phyloP scores from a whole-genome alignment of 257 asterid species.

The Solanum tacnaense region DNA sequence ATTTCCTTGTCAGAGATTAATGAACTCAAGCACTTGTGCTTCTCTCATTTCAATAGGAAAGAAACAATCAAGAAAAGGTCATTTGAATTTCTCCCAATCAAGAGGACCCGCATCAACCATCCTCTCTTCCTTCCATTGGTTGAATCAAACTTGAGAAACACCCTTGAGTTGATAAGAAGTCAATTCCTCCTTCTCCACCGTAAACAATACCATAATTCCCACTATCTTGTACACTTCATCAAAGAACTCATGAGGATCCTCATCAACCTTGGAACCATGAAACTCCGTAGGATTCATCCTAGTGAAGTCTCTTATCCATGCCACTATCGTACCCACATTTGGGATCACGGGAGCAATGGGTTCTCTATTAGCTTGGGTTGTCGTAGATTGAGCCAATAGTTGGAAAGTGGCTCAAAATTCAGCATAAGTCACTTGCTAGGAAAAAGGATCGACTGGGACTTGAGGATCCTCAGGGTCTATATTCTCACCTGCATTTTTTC shows the following conservation, averaged over 20 bases:
- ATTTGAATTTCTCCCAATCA: background rate
- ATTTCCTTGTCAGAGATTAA: too few species aligned
- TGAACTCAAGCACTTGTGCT: background rate
- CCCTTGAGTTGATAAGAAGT: background rate
- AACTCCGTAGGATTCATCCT: background rate
- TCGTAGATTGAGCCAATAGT: background rate
- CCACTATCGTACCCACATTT: background rate
- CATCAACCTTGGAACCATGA: background rate
- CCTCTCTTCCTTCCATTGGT: background rate
- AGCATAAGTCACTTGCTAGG: background rate
- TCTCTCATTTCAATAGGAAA: background rate
- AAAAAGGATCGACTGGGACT: background rate
- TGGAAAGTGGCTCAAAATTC: background rate
- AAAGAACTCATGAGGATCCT: background rate
- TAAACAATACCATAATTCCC: background rate
- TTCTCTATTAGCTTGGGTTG: background rate
- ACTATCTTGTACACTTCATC: background rate
- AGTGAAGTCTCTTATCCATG: background rate
- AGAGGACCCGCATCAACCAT: background rate
- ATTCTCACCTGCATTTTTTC: background rate
- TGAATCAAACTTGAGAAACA: background rate
- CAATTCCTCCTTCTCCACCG: background rate
- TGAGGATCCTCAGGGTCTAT: background rate
- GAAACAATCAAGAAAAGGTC: background rate
- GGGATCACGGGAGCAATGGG: background rate